phyloP scores from a whole-genome alignment of 2,329 filamentous ascomycete genomes.

The Xylariomycetidae sp. region DNA sequence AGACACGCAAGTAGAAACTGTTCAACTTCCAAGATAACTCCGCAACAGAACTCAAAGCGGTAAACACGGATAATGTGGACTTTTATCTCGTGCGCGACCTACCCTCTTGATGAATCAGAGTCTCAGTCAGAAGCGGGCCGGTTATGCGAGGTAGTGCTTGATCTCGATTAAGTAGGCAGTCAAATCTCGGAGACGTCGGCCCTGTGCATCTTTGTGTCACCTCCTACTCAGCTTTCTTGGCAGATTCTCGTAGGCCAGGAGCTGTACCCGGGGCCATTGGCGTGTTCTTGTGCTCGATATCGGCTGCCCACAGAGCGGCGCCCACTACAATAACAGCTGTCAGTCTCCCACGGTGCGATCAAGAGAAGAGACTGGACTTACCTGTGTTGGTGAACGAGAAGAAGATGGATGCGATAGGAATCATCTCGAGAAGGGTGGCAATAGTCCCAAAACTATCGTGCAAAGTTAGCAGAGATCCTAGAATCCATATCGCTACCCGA shows the following conservation, averaged over 20 bases:
- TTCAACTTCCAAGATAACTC: too few species aligned
- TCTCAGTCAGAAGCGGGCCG: too few species aligned
- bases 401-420: conserved; percentile 76
- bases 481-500: not conserved
- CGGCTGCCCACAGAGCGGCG: conserved; percentile 90
- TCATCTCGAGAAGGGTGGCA: conserved; percentile 76
- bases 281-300: conserved; percentile 61
- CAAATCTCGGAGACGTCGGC: conserved; percentile 22
- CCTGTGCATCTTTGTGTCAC: conserved; percentile 12
- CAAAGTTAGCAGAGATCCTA: conserved; percentile 3
- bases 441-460: conserved; percentile 62
- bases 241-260: conserved; percentile 44
- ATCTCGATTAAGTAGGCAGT: too few species aligned
- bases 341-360: conserved; percentile 8
- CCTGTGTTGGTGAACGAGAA: conserved; percentile 87
- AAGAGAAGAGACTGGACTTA: conserved; percentile 25
- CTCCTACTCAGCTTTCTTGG: conserved; percentile 43
- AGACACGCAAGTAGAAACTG: too few species aligned
- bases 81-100: too few species aligned
- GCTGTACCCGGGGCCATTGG: conserved; percentile 47
- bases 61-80: too few species aligned
- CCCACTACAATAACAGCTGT: conserved; percentile 53
- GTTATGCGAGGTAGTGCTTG: too few species aligned
- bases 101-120: too few species aligned
- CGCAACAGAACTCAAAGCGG: too few species aligned